Evolutionary conservation across 768 basidiomycete species (phyloP).

Genomic region (Boletus subparvulus): DNA sequence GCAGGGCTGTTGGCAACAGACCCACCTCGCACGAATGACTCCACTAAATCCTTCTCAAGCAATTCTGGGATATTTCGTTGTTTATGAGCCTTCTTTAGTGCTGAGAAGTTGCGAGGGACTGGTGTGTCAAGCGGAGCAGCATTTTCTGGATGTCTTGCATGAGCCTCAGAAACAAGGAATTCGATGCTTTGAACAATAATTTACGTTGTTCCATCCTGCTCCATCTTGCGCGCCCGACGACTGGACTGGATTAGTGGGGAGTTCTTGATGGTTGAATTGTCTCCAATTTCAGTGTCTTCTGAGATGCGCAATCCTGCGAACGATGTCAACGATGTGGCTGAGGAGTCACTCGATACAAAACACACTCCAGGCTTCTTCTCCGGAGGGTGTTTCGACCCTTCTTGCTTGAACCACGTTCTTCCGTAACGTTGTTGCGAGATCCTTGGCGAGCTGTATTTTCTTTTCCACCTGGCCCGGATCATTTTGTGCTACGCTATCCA

Average conservation of each 20-base stretch:
- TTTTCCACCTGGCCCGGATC: slow-evolving; percentile 52
- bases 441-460: slow-evolving; percentile 58
- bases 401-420: slow-evolving; percentile 85
- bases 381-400: slow-evolving; percentile 38
- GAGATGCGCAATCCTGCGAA: slow-evolving; percentile 69
- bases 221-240: slow-evolving; percentile 47
- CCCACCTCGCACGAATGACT: slow-evolving; percentile 81
- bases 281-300: slow-evolving; percentile 81
- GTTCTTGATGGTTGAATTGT: slow-evolving; percentile 75
- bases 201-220: slow-evolving; percentile 37
- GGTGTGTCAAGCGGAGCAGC: slow-evolving; percentile 31
- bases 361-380: slow-evolving; percentile 60
- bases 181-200: slow-evolving; percentile 25
- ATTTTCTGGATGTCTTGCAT: slow-evolving; percentile 29
- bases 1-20: slow-evolving; percentile 10
- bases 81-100: slow-evolving; percentile 68
- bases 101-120: slow-evolving; percentile 55
- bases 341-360: not conserved
- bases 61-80: slow-evolving; percentile 64
- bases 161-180: slow-evolving; percentile 30
- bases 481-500: slow-evolving; percentile 40
- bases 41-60: slow-evolving; percentile 79
- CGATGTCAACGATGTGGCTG: not conserved
- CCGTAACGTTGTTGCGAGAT: slow-evolving; percentile 72
- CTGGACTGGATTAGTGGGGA: slow-evolving; percentile 47